phyloP scores from a whole-genome alignment of 2,329 filamentous ascomycete species.

The Trichoderma asperellum region DNA sequence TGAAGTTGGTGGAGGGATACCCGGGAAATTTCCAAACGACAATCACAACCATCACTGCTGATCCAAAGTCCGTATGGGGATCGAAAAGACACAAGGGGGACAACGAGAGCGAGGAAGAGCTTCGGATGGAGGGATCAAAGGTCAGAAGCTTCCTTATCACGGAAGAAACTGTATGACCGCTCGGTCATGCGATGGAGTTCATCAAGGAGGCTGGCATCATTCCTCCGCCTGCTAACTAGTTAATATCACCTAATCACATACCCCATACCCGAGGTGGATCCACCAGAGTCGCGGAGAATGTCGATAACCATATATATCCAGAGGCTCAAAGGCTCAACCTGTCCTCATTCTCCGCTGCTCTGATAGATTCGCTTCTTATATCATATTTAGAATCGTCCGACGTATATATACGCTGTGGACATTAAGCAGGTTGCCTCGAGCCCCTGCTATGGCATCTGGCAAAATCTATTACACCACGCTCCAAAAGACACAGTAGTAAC shows the following conservation, averaged over 20 bases:
- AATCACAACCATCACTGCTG: not conserved
- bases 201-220: not conserved
- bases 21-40: slow-evolving; percentile 2
- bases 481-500: no score
- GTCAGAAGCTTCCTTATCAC: not conserved
- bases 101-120: slow-evolving; percentile 1
- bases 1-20: not conserved
- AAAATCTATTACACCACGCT: no score
- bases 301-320: not conserved
- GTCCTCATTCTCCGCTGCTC: not conserved
- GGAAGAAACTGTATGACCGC: not conserved
- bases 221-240: not conserved
- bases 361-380: not conserved
- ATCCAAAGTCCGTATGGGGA: not conserved
- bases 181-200: not conserved
- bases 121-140: not conserved
- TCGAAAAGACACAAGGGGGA: not conserved
- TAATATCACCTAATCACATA: not conserved
- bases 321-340: not conserved
- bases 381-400: not conserved
- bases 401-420: not conserved
- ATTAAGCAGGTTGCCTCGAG: not conserved
- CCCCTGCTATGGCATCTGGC: no score
- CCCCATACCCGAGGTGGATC: not conserved
- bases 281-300: not conserved